phyloP scores from a whole-genome alignment of 2,329 filamentous ascomycete species.

The Parastagonospora avenae region DNA sequence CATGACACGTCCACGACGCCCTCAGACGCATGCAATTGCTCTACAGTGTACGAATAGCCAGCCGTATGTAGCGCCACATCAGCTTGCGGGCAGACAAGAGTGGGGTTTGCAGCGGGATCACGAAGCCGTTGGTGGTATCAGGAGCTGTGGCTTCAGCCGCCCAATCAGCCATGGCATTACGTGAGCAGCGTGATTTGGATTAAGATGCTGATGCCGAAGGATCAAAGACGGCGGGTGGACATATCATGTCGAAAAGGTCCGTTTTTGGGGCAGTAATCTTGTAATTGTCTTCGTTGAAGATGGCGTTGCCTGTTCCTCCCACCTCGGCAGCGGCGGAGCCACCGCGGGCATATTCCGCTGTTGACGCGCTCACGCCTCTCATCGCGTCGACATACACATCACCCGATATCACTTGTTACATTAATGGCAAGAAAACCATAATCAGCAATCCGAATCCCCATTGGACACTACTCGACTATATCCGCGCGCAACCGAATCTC shows the following conservation, averaged over 20 bases:
- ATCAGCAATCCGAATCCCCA: slow-evolving; percentile 89
- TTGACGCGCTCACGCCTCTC: slow-evolving; percentile 62
- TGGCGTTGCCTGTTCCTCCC: slow-evolving; percentile 39
- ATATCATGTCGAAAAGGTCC: slow-evolving; percentile 2
- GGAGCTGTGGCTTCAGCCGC: slow-evolving; percentile 1
- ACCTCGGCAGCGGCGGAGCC: slow-evolving; percentile 35
- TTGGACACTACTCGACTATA: slow-evolving; percentile 86
- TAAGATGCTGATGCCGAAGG: slow-evolving; percentile 21
- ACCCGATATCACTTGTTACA: slow-evolving; percentile 73
- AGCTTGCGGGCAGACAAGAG: slow-evolving; percentile 15
- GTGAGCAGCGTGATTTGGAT: slow-evolving; percentile 12
- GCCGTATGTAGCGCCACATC: not conserved
- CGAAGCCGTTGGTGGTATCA: slow-evolving; percentile 5
- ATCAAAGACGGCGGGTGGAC: slow-evolving; percentile 2
- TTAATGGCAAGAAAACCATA: slow-evolving; percentile 86
- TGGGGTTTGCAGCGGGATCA: slow-evolving; percentile 19
- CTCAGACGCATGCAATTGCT: too few relatives aligned
- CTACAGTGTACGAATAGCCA: not conserved
- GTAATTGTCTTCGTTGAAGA: slow-evolving; percentile 10
- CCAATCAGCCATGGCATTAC: slow-evolving; percentile 33
- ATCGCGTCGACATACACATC: slow-evolving; percentile 83
- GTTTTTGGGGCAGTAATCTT: not conserved
- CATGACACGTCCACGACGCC: not conserved
- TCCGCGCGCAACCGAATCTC: slow-evolving; percentile 79
- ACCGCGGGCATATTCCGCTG: slow-evolving; percentile 30